Evolutionary conservation across 306 rosid genomes (phyloP), one percentile per base, ranked within the genome.

Genomic region (Rubus idaeus): DNA sequence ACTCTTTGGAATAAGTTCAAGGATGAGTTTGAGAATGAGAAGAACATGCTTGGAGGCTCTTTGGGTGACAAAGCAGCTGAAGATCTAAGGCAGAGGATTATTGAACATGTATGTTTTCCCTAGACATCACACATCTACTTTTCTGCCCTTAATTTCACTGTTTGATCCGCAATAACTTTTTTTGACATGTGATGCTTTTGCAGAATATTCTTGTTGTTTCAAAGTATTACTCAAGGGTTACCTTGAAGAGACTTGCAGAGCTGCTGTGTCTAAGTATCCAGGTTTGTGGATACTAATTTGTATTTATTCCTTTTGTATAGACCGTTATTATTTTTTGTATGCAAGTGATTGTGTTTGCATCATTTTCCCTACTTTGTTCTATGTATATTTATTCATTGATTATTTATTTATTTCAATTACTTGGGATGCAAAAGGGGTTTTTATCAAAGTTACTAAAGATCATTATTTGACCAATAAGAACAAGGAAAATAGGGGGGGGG

Each of bases 141-240:
- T 12, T 60, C 30, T 70, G n/a, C 71, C 18, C 12, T 50, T 21
- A 4, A 10, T 71, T 46, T 55, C 10, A n/a, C 14, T 50, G 10
- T 57, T 62, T 53, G 8, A 5, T 79, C 49, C 3, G 21, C n/a
- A 52, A 51, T 52, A 23, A 11, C 13, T 53, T 65, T 53, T 73
- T 49, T 58, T 73, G 62, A 64, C 68, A 8, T 50, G 47, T 67
- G 50, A 61, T 76, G 35, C 64, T 61, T 70, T 83, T 68, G 60
- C 93, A 94, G 98, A 94, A 94, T 76, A 94, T 94, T 80, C 86
- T 94, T 17, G 97, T 94, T 12, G 96, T 94, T 60, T 94, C 98
- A 53, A 91, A 90, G 80, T 91, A 94, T 74, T 91, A 94, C 57
- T 66, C 94, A 2, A 80, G 87, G 81, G 79, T 86, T 68, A 78